A percentile compares a stretch with the other conserved stretches of the same genome.
These are phyloP conservation scores for Albophoma yamanashiensis DNA, from an alignment of 2,329 filamentous ascomycete genomes.

Conservation along the genomic window DNA sequence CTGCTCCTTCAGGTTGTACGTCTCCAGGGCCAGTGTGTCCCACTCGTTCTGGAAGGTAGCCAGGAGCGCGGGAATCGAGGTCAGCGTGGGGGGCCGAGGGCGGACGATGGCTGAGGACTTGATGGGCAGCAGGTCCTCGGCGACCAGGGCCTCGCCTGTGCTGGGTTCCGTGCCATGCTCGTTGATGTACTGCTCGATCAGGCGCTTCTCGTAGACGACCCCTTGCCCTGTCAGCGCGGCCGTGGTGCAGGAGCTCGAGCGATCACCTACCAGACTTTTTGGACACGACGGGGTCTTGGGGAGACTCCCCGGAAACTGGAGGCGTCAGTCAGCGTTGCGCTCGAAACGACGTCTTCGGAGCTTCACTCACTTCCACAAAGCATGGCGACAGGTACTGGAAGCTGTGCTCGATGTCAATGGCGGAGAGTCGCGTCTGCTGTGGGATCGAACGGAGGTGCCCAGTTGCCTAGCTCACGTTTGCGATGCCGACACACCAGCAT, in stretches of 20 bases:
- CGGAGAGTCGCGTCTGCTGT: constrained; percentile 1
- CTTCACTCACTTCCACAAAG: constrained; percentile 34
- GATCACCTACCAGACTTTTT: constrained; percentile 71
- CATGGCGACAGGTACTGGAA: constrained; percentile 25
- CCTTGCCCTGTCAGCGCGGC: constrained; percentile 37
- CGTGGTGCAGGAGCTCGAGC: background rate
- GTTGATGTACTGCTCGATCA: constrained; percentile 90
- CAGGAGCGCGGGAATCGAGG: constrained; percentile 89
- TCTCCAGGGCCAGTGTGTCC: constrained; percentile 87
- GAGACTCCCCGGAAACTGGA: constrained; percentile 89
- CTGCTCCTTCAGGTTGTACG: constrained; percentile 83
- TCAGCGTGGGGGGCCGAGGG: constrained; percentile 84
- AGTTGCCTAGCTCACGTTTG: background rate
- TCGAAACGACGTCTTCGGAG: too few species aligned
- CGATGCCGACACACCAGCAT: background rate
- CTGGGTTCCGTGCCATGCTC: constrained; percentile 90
- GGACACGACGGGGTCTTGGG: constrained; percentile 88
- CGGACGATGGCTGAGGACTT: constrained; percentile 75
- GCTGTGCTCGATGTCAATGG: constrained; percentile 9
- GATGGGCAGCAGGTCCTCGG: constrained; percentile 80
- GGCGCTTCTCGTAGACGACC: constrained; percentile 84
- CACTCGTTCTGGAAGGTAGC: constrained; percentile 97
- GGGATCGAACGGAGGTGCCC: background rate
- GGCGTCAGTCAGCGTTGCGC: constrained; percentile 5
- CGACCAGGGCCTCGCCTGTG: constrained; percentile 71